phyloP scores from a whole-genome alignment of 768 basidiomycete genomes.

The Daedaleopsis nitida region DNA sequence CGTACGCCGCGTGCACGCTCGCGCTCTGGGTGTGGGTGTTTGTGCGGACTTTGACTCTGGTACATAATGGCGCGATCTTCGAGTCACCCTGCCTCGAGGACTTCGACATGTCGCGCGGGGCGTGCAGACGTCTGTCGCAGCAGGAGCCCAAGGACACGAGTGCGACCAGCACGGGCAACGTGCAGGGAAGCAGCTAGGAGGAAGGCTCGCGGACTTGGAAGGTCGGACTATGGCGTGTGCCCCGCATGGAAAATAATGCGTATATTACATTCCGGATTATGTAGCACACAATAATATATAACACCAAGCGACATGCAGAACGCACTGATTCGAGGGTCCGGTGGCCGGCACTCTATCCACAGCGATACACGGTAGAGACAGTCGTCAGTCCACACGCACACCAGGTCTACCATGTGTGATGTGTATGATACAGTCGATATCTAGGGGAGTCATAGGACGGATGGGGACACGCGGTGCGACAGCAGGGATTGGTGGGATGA shows the following conservation, averaged over 20 bases:
- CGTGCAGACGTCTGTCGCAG: neutral
- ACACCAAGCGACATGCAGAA: constrained; percentile 2
- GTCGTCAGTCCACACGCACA: neutral
- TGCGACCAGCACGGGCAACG: neutral
- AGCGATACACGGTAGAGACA: constrained; percentile 5
- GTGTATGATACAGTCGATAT: constrained; percentile 1
- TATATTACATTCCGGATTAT: constrained; percentile 1
- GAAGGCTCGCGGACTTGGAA: neutral
- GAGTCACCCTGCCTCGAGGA: constrained; percentile 44
- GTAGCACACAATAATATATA: constrained; percentile 7
- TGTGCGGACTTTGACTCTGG: constrained; percentile 39
- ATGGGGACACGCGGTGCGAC: neutral
- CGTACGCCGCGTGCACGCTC: constrained; percentile 52
- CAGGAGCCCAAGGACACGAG: neutral
- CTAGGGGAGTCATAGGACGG: constrained; percentile 2
- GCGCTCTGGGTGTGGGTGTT: constrained; percentile 56
- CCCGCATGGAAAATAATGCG: neutral
- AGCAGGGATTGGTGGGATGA: neutral
- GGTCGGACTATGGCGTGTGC: neutral
- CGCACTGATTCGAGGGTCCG: constrained; percentile 14
- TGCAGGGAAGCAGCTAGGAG: neutral
- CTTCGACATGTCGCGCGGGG: constrained; percentile 15
- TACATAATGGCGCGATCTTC: constrained; percentile 43
- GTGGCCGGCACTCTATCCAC: constrained; percentile 21
- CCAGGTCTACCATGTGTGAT: neutral